Conservation (phyloP, 495 filamentous ascomycete species). For the Penicillium herquei region DNA sequence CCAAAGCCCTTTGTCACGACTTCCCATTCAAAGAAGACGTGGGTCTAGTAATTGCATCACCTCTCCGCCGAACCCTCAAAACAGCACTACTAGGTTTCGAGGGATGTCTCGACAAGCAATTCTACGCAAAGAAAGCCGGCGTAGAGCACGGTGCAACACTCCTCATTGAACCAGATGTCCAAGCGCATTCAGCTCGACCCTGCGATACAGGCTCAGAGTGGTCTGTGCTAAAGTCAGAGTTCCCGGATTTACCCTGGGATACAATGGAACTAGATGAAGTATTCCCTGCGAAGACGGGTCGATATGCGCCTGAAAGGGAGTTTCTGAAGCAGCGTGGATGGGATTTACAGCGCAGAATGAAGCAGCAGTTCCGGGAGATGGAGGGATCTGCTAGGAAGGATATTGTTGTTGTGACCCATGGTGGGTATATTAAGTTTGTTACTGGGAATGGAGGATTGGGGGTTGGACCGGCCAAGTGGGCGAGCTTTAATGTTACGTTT, state of each 20-base stretch:
- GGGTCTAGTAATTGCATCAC: slow-evolving; percentile 15
- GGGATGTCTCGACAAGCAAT: slow-evolving; percentile 6
- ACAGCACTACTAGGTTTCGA: slow-evolving; percentile 13
- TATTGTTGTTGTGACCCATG: slow-evolving; percentile 19
- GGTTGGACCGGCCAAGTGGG: too few relatives aligned
- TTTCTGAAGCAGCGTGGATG: slow-evolving; percentile 1
- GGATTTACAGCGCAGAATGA: slow-evolving; percentile 4
- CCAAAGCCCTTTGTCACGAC: neutral
- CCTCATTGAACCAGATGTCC: slow-evolving; percentile 11
- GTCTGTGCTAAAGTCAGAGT: slow-evolving; percentile 2
- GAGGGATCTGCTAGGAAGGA: slow-evolving; percentile 4
- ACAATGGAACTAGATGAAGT: neutral
- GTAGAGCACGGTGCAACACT: neutral
- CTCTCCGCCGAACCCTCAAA: slow-evolving; percentile 16
- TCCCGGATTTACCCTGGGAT: slow-evolving; percentile 10
- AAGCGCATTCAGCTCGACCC: slow-evolving; percentile 15
- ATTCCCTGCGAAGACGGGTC: neutral
- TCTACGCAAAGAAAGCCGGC: neutral
- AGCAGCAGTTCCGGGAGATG: slow-evolving; percentile 5
- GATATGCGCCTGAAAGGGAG: neutral
- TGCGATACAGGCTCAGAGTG: slow-evolving; percentile 15
- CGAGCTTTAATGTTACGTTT: too few relatives aligned
- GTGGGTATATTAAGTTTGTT: slow-evolving; percentile 9
- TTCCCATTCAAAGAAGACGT: slow-evolving; percentile 11
- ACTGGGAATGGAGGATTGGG: too few relatives aligned